Evolutionary conservation across 1,284 basidiomycete genomes (phyloP), one percentile per base, ranked within the genome.

Genomic region (Vanrija humicola): DNA sequence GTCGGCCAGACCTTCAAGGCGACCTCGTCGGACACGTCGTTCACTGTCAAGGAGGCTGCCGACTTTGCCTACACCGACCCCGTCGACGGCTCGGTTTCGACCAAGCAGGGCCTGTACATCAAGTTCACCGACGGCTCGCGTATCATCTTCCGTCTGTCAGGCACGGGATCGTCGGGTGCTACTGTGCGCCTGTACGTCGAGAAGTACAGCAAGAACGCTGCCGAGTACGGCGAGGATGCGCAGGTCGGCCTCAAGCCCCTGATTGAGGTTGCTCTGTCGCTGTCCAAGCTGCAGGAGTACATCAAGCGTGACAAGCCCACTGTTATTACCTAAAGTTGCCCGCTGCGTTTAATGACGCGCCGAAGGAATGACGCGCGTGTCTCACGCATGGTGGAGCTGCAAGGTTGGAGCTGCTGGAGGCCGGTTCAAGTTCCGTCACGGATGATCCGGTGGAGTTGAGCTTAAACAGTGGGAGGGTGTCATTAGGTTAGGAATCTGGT

Each of bases 51-150:
- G 23, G 83, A 85, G 29, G 81, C 88, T 43, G 88, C 86, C 78
- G 87, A 94, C 81, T 98, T 98, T 74, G 84, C 87, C 70, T 98
- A 98, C 83, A 96, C 86, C 43, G 96, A 98, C 77, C 96, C 95
- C 19, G 97, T 98, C 75, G 96, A 98, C 76, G 82, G 86, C 53
- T 91, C 88, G 50, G 85, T 98, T 61, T 90, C 88, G 65, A 89
- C 87, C 79, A 97, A 98, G 78, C 96, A 98, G 77, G 96, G 96
- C 6, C 87, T 98, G 68, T 89, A 94, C 74, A 85, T 97, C 72
- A 84, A 83, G 59, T 98, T 98, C 78, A 79, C 80, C 38, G 95
- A 98, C 73, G 95, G 94, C 19, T 89, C 86, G 50, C 83, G 95
- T 50, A 89, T 98, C 63, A 91, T 98, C 58, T 98, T 97, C 83